Evolutionary conservation across 805 yeast genomes (phyloP), one percentile per base, ranked within the genome.

Genomic region (Cyberlindnera maritima): DNA sequence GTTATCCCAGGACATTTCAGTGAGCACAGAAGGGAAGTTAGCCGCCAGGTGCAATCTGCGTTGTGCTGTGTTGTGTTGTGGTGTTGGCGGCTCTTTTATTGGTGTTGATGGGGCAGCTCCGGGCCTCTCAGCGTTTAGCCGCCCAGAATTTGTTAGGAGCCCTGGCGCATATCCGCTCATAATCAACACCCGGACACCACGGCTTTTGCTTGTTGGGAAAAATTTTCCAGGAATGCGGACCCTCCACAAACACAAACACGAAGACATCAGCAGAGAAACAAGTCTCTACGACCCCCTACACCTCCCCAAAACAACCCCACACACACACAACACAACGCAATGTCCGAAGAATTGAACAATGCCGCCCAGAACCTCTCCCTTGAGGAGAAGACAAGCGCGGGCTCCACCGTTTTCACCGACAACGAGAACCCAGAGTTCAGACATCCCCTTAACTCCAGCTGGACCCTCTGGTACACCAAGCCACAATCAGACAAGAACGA

Each of bases 391-490:
- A 25, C 39, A 39, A 43, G 47, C 42, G 36, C 47, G 20, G 50
- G 41, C 44, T 26, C 50, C 39, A 46, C 56, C 21, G 48, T 52
- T 14, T 41, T 51, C 44, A 39, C 53, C 41, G 45, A 54, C 44
- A 46, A 64, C 31, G 65, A 53, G 36, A 46, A 65, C 46, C 47
- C 53, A 34, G 69, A 67, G 48, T 60, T 63, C 43, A 71, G 71
- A 54, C 99, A 94, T 68, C 97, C 97, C 43, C 81, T 92, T 61
- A 85, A 88, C 70, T 79, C 85, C 63, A 81, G 79, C 69, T 92
- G 97, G 97, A 89, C 98, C 19, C 79, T 92, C 63, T 92, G 99
- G 99, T 94, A 89, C 77, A 88, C 96, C 50, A 90, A 90, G 74
- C 98, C 99, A 52, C 83, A 88, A 51, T 80, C 82, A 50, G 86